A percentile compares a stretch with the other conserved stretches of the same genome.
phyloP scores from a whole-genome alignment of 2,329 filamentous ascomycete species.

The Atkinsonella texensis region DNA sequence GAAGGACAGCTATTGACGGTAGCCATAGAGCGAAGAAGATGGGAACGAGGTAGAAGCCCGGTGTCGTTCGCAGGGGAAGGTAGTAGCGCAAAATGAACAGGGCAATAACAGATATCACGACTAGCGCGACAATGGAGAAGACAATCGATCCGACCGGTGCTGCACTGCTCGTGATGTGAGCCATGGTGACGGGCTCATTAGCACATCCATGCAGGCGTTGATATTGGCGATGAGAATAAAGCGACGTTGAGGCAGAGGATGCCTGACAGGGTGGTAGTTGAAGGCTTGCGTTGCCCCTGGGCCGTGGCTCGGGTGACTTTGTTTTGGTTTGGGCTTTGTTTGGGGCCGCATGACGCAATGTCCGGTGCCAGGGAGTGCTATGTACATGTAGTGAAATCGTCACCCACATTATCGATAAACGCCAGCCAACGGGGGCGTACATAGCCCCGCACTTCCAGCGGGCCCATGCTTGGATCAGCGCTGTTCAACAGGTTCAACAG shows the following conservation, averaged over 20 bases:
- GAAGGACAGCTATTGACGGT: constrained; percentile 77
- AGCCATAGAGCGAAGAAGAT: constrained; percentile 95
- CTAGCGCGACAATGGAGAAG: constrained; percentile 61
- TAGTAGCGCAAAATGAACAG: constrained; percentile 81
- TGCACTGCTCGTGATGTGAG: constrained; percentile 36
- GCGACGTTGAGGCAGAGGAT: neutral
- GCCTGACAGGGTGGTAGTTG: neutral
- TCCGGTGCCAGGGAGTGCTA: neutral
- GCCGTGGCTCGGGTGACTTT: neutral
- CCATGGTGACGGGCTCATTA: constrained; percentile 29
- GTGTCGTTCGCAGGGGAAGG: constrained; percentile 79
- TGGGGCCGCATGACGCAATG: constrained; percentile 8
- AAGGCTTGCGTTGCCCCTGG: neutral
- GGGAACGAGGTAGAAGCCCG: constrained; percentile 77
- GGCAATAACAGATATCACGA: constrained; percentile 63
- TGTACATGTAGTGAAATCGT: too few species aligned
- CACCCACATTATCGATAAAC: neutral
- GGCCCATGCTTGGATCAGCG: too few species aligned
- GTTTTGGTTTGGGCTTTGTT: too few species aligned
- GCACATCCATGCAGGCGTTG: constrained; percentile 15
- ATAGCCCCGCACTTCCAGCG: constrained; percentile 7
- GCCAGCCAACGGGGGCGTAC: neutral
- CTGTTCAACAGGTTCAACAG: too few species aligned
- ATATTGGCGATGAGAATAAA: neutral
- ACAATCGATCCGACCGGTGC: constrained; percentile 67